phyloP scores from a whole-genome alignment of 208 protist species.

The Trypanosoma lewisi region DNA sequence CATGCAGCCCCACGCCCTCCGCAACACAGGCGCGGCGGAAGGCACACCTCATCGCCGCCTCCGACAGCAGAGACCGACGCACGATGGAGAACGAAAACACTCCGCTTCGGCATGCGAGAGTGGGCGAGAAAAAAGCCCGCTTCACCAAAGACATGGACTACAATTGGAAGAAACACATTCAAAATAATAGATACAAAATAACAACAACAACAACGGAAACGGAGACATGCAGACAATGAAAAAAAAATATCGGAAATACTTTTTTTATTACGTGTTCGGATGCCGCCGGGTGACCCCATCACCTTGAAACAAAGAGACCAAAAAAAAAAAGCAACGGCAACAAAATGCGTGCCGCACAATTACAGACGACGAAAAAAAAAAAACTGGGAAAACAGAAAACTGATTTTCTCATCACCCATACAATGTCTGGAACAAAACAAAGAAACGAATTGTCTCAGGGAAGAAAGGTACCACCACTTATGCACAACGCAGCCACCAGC shows the following conservation, averaged over 20 bases:
- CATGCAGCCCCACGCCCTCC: constrained; percentile 9
- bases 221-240: not conserved
- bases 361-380: constrained; percentile 4
- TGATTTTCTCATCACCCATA: not conserved
- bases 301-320: not conserved
- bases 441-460: not conserved
- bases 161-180: not conserved
- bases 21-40: constrained; percentile 21
- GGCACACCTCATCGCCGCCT: constrained; percentile 13
- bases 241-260: not conserved
- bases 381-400: not conserved
- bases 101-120: not conserved
- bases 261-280: not conserved
- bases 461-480: constrained; percentile 22
- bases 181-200: no score
- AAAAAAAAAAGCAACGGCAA: constrained; percentile 6
- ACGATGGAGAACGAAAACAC: not conserved
- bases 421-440: not conserved
- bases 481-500: constrained; percentile 60
- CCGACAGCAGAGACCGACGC: constrained; percentile 1
- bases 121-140: constrained; percentile 15
- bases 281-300: not conserved
- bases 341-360: not conserved
- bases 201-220: not conserved
- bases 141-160: constrained; percentile 3